Conservation (phyloP, 768 basidiomycete genomes). For the Macrolepiota dolichaula region DNA sequence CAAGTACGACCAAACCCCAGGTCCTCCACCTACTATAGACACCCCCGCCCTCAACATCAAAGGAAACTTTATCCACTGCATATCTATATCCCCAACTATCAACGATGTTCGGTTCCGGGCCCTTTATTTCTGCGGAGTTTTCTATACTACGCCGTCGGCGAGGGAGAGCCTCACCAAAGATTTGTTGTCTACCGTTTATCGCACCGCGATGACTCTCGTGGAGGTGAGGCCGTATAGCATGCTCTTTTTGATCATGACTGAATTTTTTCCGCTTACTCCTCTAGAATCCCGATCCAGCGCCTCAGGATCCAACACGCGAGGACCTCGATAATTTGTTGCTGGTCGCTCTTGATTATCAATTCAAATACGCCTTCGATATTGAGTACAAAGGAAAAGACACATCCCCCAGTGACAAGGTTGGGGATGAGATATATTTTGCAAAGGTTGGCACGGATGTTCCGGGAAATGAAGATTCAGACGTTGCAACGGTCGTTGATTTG, state of each 20-base stretch:
- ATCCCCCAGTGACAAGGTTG: neutral
- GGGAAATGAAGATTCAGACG: neutral
- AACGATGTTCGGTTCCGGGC: neutral
- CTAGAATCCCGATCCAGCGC: neutral
- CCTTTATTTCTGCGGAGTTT: neutral
- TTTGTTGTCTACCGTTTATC: neutral
- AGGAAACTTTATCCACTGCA: neutral
- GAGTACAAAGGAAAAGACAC: neutral
- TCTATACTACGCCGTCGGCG: neutral
- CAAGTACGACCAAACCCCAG: neutral
- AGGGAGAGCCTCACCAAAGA: neutral
- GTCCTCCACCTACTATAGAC: neutral
- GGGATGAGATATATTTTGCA: neutral
- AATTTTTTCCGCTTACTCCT: neutral
- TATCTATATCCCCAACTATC: neutral
- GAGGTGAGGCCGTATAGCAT: neutral
- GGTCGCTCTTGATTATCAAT: neutral
- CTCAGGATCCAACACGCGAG: neutral
- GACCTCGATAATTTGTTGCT: neutral
- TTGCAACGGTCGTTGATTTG: neutral
- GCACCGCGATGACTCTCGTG: neutral
- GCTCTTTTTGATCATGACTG: neutral
- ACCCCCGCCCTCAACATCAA: neutral
- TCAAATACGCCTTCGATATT: neutral
- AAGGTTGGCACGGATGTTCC: neutral